phyloP scores from a whole-genome alignment of 768 basidiomycete genomes.

The Tulasnella sp. region DNA sequence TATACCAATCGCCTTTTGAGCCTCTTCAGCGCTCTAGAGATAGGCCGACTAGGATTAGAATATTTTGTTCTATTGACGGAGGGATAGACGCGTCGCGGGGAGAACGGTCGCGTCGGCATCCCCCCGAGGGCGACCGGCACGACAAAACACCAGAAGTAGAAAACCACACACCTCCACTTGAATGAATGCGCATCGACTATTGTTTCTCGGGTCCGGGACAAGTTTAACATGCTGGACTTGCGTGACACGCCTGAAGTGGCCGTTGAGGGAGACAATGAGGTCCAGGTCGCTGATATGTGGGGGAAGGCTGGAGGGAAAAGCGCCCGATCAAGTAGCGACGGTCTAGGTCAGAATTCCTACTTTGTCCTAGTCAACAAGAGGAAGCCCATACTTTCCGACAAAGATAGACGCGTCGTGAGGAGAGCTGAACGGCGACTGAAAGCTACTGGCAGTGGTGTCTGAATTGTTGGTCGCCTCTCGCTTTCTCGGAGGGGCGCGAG shows the following conservation, averaged over 20 bases:
- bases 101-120: not conserved
- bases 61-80: not conserved
- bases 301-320: not conserved
- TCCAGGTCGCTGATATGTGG: not conserved
- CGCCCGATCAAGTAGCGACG: not conserved
- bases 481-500: not conserved
- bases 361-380: not conserved
- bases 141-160: not conserved
- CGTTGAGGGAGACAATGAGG: not conserved
- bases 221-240: not conserved
- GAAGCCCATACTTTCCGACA: not conserved
- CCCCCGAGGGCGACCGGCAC: not conserved
- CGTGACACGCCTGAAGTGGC: not conserved
- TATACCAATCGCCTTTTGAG: not conserved
- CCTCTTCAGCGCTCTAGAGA: not conserved
- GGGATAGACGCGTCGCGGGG: not conserved
- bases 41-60: not conserved
- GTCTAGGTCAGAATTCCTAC: not conserved
- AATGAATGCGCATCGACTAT: not conserved
- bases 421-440: not conserved
- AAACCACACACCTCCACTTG: not conserved
- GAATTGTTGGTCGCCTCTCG: not conserved
- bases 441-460: not conserved
- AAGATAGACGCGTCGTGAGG: not conserved
- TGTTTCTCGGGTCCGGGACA: not conserved